Evolutionary conservation across 805 yeast genomes (phyloP).

Genomic region (Deakozyma indianensis): DNA sequence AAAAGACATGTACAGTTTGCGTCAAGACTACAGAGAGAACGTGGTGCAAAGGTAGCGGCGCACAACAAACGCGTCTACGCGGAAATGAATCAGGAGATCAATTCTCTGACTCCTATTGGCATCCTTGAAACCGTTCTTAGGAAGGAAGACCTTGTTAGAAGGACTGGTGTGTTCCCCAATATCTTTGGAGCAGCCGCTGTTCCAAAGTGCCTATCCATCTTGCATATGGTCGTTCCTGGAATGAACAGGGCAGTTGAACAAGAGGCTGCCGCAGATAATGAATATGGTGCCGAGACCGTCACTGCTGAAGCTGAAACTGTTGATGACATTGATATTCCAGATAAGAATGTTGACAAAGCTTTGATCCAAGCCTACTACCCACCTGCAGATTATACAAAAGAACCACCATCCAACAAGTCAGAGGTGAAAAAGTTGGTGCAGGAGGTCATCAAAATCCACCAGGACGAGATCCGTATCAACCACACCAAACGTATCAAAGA

Average conservation of each 20-base stretch:
- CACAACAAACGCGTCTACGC: conserved; percentile 31
- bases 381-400: not conserved
- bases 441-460: conserved; percentile 15
- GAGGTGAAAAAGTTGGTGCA: conserved; percentile 19
- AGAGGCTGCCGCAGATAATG: conserved; percentile 13
- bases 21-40: conserved; percentile 2
- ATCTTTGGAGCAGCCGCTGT: conserved; percentile 18
- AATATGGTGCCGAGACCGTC: conserved; percentile 14
- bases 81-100: conserved; percentile 26
- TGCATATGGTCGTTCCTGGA: conserved; percentile 9
- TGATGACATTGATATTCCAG: not conserved
- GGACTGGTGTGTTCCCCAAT: conserved; percentile 71
- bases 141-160: conserved; percentile 36
- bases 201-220: conserved; percentile 10
- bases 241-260: conserved; percentile 10
- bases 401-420: conserved; percentile 2
- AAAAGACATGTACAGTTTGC: conserved; percentile 10
- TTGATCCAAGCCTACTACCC: conserved; percentile 1
- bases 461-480: conserved; percentile 13
- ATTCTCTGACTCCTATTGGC: conserved; percentile 20
- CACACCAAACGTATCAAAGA: conserved; percentile 9
- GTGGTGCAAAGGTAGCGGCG: conserved; percentile 26
- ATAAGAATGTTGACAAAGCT: conserved; percentile 14
- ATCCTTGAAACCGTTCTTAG: conserved; percentile 15
- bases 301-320: conserved; percentile 15